Evolutionary conservation across 345 rosid species (phyloP), one percentile per base, ranked within the genome.

Genomic region (Triadica sebifera): DNA sequence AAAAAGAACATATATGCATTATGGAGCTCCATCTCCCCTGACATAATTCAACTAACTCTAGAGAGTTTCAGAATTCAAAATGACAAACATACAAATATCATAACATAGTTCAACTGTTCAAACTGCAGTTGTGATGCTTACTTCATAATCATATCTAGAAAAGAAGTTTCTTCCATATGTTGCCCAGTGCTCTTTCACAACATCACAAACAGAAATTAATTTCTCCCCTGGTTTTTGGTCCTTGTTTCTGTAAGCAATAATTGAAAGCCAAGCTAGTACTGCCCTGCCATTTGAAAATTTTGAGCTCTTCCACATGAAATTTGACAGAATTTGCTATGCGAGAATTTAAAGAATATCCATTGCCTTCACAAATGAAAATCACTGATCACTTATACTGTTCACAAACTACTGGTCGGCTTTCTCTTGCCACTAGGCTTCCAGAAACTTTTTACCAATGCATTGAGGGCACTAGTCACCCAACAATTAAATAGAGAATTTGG

Each of bases 61-160:
- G 39, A 22, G 20, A 79, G 50, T 53, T 65, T 67, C 60, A 65
- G 55, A 45, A 41, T 4, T 13, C 50, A 45, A 66, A 59, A 61
- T 0, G 6, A 71, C 11, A 17, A 22, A 12, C 2, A 71, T 4
- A 16, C 43, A 2, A 13, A 22, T 34, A n/a, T 0, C 17, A 6
- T 43, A 12, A 19, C 5, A n/a, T 19, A 8, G 17, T 38, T 67
- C 13, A 45, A 59, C 20, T 12, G 13, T 65, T 46, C 38, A 47
- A 43, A 52, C 77, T 19, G 29, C 61, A 74, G 25, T n/a, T 38
- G 37, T 64, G 47, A 47, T 41, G 13, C 89, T 86, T 86, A 88
- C 98, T 87, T 93, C 97, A 75, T 95, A 93, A 73, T 94, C 99
- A 75, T 91, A 93, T 95, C 98, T 87, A 45, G 96, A 91, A 77